These are phyloP conservation scores for Aaosphaeria arxii DNA, from an alignment of 2,329 filamentous ascomycete genomes.

Conservation along the genomic window DNA sequence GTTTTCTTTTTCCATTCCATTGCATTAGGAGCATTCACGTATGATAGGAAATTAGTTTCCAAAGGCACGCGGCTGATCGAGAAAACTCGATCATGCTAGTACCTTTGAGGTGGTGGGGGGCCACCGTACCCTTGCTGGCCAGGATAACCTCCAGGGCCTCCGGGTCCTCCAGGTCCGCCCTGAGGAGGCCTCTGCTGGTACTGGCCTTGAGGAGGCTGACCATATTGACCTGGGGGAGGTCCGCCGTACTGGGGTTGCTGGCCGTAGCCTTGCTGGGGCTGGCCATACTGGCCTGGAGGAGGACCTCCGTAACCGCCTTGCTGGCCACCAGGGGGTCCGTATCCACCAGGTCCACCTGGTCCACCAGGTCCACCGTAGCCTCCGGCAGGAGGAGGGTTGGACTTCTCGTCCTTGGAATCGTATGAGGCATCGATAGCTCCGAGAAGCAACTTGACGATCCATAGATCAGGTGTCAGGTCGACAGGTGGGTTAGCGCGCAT, in stretches of 20 bases:
- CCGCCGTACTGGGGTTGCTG: constrained; percentile 3
- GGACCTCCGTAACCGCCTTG: constrained; percentile 15
- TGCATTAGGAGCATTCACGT: too few species aligned
- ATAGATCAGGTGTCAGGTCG: constrained; percentile 62
- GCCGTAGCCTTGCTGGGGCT: constrained; percentile 11
- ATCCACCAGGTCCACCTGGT: constrained; percentile 11
- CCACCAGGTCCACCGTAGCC: constrained; percentile 13
- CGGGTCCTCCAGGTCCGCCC: background rate
- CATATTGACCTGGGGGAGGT: constrained; percentile 12
- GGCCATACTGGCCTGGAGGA: constrained; percentile 7
- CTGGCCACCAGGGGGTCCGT: constrained; percentile 6
- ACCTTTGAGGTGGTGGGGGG: constrained; percentile 8
- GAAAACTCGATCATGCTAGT: background rate
- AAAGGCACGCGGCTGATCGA: too few species aligned
- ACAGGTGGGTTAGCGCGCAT: constrained; percentile 59
- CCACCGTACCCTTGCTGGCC: constrained; percentile 17
- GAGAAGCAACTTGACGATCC: constrained; percentile 66
- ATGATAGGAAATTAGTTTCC: too few species aligned
- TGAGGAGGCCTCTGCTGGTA: background rate
- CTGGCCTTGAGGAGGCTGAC: constrained; percentile 8
- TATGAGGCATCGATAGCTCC: constrained; percentile 66
- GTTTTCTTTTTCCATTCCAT: too few species aligned
- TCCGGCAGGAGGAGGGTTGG: constrained; percentile 30
- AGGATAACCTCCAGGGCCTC: constrained; percentile 18
- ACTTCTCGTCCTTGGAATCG: constrained; percentile 63